These are phyloP conservation scores for Beauveria rudraprayagi DNA, from an alignment of 2,329 filamentous ascomycete species.

Conservation along the genomic window DNA sequence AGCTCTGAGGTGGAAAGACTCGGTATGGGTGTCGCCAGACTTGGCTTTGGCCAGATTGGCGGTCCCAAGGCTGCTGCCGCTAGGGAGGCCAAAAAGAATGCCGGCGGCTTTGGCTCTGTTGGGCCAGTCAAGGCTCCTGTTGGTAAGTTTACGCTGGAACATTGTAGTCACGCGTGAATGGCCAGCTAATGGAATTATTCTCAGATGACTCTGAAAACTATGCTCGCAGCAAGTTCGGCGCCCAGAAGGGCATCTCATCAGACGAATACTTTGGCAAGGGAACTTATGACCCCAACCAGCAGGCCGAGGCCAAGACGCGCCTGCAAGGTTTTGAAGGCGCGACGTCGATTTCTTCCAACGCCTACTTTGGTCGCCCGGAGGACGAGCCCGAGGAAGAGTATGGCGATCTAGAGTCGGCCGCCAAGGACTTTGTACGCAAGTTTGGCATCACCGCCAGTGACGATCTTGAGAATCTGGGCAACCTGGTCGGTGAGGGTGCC, in stretches of 20 bases:
- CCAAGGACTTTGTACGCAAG: constrained; percentile 90
- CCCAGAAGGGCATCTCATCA: constrained; percentile 91
- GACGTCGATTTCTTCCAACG: constrained; percentile 86
- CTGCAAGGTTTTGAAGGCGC: constrained; percentile 92
- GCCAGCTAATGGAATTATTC: not conserved
- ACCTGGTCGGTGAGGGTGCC: constrained; percentile 78
- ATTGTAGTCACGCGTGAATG: not conserved
- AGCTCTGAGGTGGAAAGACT: constrained; percentile 78
- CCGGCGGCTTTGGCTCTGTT: constrained; percentile 80
- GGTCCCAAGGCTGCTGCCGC: constrained; percentile 49
- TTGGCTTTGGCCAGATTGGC: constrained; percentile 83
- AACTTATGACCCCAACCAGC: constrained; percentile 68
- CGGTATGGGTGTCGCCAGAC: constrained; percentile 77
- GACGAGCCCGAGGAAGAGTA: constrained; percentile 74
- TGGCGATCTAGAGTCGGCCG: constrained; percentile 83
- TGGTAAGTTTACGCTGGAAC: constrained; percentile 40
- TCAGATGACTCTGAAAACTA: constrained; percentile 71
- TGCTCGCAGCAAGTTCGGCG: constrained; percentile 80
- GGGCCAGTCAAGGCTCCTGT: constrained; percentile 63
- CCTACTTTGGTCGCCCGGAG: constrained; percentile 92
- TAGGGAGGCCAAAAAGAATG: constrained; percentile 56
- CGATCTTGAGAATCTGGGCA: constrained; percentile 83
- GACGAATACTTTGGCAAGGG: constrained; percentile 98
- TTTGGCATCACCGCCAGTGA: constrained; percentile 95
- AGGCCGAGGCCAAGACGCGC: constrained; percentile 78